Base-by-base conservation (phyloP, 208 protist genomes). In the Leishmania tropica region DNA sequence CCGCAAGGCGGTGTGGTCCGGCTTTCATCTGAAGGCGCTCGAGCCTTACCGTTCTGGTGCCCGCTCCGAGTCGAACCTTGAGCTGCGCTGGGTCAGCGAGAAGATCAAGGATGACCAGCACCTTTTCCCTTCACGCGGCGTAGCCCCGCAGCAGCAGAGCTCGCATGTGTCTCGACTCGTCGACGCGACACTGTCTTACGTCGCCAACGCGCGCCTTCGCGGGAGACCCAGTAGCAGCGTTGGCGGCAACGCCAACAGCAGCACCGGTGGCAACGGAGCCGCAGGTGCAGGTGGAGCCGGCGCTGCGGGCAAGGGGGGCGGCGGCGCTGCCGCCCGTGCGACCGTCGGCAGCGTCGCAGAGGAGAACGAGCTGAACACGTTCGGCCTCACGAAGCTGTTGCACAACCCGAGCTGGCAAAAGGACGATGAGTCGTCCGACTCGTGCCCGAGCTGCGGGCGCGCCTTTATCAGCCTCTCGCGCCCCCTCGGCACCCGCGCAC, bases 391-490 rank as follows among this genome's bases (percentile, higher is more conserved):
- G n/a, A 83, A 86, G 64, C 83, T 88, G 15, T 86, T 93, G 81
- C 83, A 87, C 53, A 91, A 88, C 71, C 87, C 87, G 8, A 85
- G 78, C 42, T 95, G 92, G 92, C 87, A 95, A 79, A 82, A 85
- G 42, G 83, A 86, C n/a, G 92, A 93, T 54, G 90, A 94, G 56
- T 77, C 76, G 11, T 81, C 74, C 10, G 81, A 86, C 79, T 37
- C 65, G 54, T 95, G 92, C 78, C 87, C 83, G 19, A 79, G 81
- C 42, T 95, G 92, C 54, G 81, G 81, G 0, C 83, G 81, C 37
- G 2, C n/a, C 13, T 94, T 93, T 73, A 67, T 81, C 35, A 86
- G 82, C 74, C 35, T 90, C 80, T 72, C 83, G 45, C 53, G 76
- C 7, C 75, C 81, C 68, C 70, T 88, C 48, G 81, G 86, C 21